phyloP scores from a whole-genome alignment of 495 filamentous ascomycete species.

The Penicillium roqueforti region DNA sequence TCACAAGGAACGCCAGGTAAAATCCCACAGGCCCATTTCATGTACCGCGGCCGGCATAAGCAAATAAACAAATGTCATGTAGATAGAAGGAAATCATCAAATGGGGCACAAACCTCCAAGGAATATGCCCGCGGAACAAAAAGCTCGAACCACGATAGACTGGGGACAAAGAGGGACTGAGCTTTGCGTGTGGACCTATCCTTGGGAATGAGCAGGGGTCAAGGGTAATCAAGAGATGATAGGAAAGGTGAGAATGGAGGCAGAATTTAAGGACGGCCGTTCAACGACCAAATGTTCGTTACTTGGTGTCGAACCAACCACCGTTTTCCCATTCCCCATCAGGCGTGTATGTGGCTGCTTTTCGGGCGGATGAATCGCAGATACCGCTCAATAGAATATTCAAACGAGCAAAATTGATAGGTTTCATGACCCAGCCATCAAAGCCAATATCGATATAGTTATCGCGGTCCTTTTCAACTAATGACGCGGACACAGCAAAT shows the following conservation, averaged over 20 bases:
- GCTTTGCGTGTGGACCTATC: too few species aligned
- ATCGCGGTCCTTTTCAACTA: constrained; percentile 61
- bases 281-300: neutral
- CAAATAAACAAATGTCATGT: neutral
- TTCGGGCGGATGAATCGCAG: constrained; percentile 44
- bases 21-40: neutral
- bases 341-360: constrained; percentile 51
- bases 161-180: neutral
- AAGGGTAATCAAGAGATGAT: neutral
- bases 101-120: constrained; percentile 1
- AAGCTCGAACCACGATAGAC: neutral
- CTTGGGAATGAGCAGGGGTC: neutral
- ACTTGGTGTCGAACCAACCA: constrained; percentile 56
- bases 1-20: neutral
- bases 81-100: constrained; percentile 6
- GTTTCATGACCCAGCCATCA: constrained; percentile 83
- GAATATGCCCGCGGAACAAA: neutral
- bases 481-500: constrained; percentile 85
- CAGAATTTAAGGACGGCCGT: neutral
- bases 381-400: constrained; percentile 34
- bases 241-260: neutral
- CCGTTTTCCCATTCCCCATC: constrained; percentile 64
- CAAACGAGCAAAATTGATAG: constrained; percentile 56
- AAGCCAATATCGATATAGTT: constrained; percentile 71
- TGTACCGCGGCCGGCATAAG: neutral